Conservation (phyloP, 257 asterid genomes). For the Cordia subcordata region DNA sequence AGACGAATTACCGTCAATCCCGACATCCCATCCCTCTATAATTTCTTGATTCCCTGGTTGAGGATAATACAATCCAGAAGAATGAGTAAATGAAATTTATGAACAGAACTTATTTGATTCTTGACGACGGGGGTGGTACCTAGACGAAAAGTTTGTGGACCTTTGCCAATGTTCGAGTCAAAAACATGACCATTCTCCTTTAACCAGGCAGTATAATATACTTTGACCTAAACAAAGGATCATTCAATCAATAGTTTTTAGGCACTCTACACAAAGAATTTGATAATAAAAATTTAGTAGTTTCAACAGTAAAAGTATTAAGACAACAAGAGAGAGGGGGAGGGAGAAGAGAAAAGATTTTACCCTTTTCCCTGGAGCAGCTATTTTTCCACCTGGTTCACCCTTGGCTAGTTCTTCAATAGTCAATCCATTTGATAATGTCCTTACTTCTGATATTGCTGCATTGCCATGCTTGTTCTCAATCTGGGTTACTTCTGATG, state of each 20-base stretch:
- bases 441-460: constrained; percentile 25
- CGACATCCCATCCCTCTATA: constrained; percentile 72
- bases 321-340: background rate
- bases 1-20: constrained; percentile 51
- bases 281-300: too few relatives aligned
- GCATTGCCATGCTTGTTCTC: constrained; percentile 23
- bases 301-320: background rate
- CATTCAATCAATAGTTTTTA: constrained; percentile 1
- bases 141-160: constrained; percentile 51
- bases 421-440: constrained; percentile 68
- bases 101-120: background rate
- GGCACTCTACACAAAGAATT: background rate
- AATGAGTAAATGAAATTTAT: background rate
- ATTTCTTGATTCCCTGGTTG: constrained; percentile 49
- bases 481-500: constrained; percentile 23
- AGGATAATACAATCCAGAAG: constrained; percentile 8
- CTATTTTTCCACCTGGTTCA: constrained; percentile 60
- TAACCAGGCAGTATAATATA: constrained; percentile 54
- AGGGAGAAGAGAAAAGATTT: constrained; percentile 5
- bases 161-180: constrained; percentile 48
- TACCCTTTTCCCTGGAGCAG: constrained; percentile 66
- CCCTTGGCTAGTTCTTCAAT: constrained; percentile 68
- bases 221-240: constrained; percentile 51
- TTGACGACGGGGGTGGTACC: constrained; percentile 33
- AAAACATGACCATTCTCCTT: constrained; percentile 56